A percentile compares a stretch with the other conserved stretches of the same genome.
Conservation (phyloP, 1,284 basidiomycete genomes). For the Boletus sp. region DNA sequence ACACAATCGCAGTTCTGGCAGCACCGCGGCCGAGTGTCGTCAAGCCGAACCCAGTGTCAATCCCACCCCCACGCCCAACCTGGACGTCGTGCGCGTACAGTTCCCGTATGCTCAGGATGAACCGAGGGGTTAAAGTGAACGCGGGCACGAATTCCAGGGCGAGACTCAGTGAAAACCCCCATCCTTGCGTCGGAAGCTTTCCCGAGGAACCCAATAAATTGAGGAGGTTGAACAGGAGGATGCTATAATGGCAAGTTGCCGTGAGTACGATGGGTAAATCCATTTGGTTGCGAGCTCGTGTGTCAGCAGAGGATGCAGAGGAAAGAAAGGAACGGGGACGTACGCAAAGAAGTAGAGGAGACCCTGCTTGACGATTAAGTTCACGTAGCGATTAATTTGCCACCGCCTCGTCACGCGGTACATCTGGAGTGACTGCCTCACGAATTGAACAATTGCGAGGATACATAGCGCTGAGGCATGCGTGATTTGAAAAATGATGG, state of each 20-base stretch:
- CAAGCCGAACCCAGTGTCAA: neutral
- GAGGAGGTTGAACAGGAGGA: neutral
- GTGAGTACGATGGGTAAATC: too few species aligned
- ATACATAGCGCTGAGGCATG: neutral
- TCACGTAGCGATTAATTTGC: neutral
- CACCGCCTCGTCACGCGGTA: neutral
- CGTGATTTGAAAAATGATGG: neutral
- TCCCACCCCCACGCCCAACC: neutral
- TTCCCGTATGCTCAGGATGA: neutral
- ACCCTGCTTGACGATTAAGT: neutral
- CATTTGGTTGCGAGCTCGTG: too few species aligned
- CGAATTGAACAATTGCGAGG: neutral
- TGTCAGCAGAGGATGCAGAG: too few species aligned
- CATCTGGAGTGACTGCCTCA: too few species aligned
- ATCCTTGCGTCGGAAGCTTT: too few species aligned
- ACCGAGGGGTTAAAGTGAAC: slow-evolving; percentile 1
- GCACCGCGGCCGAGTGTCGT: too few species aligned
- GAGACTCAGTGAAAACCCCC: too few species aligned
- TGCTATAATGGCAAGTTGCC: neutral
- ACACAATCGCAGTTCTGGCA: neutral
- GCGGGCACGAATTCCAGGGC: neutral
- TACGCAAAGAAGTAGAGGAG: neutral
- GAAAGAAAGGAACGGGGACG: neutral
- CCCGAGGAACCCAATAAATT: neutral
- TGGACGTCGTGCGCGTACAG: neutral